Evolutionary conservation across 192 early-diverging fungal species (phyloP).

Genomic region (Backusella westeae): DNA sequence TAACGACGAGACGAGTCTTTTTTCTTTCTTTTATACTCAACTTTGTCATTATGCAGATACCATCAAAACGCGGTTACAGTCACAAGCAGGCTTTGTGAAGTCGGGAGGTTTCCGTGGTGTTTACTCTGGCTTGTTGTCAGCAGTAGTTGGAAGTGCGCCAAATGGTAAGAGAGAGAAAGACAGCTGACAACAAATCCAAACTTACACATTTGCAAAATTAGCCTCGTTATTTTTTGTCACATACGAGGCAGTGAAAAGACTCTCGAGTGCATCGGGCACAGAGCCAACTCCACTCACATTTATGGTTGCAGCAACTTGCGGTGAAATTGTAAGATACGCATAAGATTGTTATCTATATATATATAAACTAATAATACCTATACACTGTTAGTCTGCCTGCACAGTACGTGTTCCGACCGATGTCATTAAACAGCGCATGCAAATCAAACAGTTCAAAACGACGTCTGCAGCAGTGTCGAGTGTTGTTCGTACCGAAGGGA

Average conservation of each 20-base stretch:
- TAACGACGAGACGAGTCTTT: no score
- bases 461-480: slow-evolving; percentile 60
- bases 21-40: background rate
- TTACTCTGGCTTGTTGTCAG: slow-evolving; percentile 85
- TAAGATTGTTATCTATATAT: background rate
- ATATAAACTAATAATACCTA: background rate
- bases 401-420: slow-evolving; percentile 92
- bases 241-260: slow-evolving; percentile 79
- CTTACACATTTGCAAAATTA: slow-evolving; percentile 11
- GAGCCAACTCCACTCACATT: slow-evolving; percentile 68
- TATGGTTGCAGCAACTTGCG: slow-evolving; percentile 86
- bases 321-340: slow-evolving; percentile 67
- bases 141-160: slow-evolving; percentile 89
- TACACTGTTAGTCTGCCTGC: slow-evolving; percentile 67
- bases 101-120: slow-evolving; percentile 87
- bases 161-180: slow-evolving; percentile 47
- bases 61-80: slow-evolving; percentile 92
- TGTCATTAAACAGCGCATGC: slow-evolving; percentile 94
- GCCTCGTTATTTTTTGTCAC: slow-evolving; percentile 89
- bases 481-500: slow-evolving; percentile 67
- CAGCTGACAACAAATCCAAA: background rate
- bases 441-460: slow-evolving; percentile 70
- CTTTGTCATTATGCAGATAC: slow-evolving; percentile 57
- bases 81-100: slow-evolving; percentile 72
- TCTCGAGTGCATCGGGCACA: slow-evolving; percentile 28